Evolutionary conservation across 768 basidiomycete genomes (phyloP), one percentile per base, ranked within the genome.

Genomic region (Trametes cingulata): DNA sequence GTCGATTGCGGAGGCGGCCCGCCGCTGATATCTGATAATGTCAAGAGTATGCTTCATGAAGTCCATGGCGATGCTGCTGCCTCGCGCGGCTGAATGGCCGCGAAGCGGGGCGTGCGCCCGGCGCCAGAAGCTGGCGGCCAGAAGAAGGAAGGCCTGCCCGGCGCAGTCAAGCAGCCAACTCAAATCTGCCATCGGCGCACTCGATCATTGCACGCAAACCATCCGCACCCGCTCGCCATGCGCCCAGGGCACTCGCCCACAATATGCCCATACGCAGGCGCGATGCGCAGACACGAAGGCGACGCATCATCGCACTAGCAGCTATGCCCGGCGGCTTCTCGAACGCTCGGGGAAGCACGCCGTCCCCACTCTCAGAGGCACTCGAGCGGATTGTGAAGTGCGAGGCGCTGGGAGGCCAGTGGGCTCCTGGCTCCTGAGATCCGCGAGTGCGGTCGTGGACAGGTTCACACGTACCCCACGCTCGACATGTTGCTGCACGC

Each of bases 401-500:
- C 39, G 39, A 33, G 29, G 10, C 29, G 4, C 29, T 33, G 6
- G 6, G 29, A 33, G 29, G 29, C 39, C 13, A 3, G 5, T 40
- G 39, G 39, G 39, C 39, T 33, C 39, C 39, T 40, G 6, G 39
- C 39, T 15, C 14, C 39, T n/a, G 39, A 14, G 39, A n/a, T n/a
- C 20, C 20, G 33, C 42, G 36, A 37, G 41, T 27, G 27, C 9
- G 42, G 53, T 15, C 36, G 54, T 25, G 54, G 20, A 47, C 15
- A 24, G 20, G 25, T 29, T 57, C 56, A 22, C 56, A 57, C 56
- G 56, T 35, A 20, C 47, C 39, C 56, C 56, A 57, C 40, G 48
- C 56, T 57, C 56, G 47, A 49, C 56, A 40, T 49, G 54, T 36
- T 35, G 43, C 54, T 56, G 54, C 54, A 47, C 14, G 54, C 35